A percentile compares a stretch with the other conserved stretches of the same genome.
These are phyloP conservation scores for Euphorbia peplus DNA, from an alignment of 345 rosid species.

Conservation along the genomic window DNA sequence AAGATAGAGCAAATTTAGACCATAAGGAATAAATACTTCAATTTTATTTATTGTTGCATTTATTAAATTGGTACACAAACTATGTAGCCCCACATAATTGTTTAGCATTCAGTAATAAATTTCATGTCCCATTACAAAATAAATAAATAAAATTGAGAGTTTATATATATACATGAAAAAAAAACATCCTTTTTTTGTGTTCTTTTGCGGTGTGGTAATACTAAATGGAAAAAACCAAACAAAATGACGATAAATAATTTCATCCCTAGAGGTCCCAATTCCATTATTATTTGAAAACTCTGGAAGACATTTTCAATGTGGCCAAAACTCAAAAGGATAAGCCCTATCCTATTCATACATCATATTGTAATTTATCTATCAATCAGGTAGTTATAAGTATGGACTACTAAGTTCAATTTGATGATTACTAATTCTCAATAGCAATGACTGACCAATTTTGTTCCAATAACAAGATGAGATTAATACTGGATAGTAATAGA, in stretches of 20 bases:
- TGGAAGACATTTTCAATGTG: neutral
- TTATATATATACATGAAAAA: no score
- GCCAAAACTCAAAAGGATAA: neutral
- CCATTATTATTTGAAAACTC: slow-evolving; percentile 6
- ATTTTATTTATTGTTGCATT: neutral
- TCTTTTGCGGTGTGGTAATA: neutral
- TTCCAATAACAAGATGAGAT: no score
- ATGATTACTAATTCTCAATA: no score
- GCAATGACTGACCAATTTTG: no score
- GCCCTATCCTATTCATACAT: neutral
- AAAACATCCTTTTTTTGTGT: neutral
- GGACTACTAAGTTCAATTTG: no score
- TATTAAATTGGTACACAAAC: neutral
- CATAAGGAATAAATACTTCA: neutral
- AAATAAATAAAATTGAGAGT: no score
- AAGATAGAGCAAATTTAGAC: neutral
- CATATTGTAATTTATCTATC: no score
- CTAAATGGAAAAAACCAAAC: neutral
- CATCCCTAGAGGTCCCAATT: neutral
- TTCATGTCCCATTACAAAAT: neutral
- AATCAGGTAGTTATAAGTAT: no score
- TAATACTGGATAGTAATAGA: no score
- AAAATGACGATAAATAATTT: neutral
- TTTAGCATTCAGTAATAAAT: neutral
- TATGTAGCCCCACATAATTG: neutral